Conservation (phyloP, 2,329 filamentous ascomycete species). For the Verticillium nonalfalfae region DNA sequence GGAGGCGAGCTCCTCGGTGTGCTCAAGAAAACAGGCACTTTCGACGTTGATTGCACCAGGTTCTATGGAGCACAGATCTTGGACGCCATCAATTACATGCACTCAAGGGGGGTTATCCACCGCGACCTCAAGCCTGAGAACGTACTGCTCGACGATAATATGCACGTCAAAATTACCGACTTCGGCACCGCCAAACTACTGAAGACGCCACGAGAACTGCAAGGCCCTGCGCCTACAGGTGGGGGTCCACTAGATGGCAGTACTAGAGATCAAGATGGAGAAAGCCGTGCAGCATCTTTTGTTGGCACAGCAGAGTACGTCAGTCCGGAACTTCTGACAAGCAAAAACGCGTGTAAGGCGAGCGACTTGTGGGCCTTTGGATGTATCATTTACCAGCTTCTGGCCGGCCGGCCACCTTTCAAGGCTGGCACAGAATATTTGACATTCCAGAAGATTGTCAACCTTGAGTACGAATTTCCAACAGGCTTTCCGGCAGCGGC, state of each 20-base stretch:
- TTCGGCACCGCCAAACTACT: slow-evolving; percentile 97
- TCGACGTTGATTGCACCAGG: slow-evolving; percentile 87
- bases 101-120: slow-evolving; percentile 91
- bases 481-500: slow-evolving; percentile 80
- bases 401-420: slow-evolving; percentile 94
- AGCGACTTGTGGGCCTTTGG: slow-evolving; percentile 98
- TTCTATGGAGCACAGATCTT: slow-evolving; percentile 97
- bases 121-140: slow-evolving; percentile 97
- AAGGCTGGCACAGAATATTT: slow-evolving; percentile 94
- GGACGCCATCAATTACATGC: slow-evolving; percentile 97
- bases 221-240: slow-evolving; percentile 28
- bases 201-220: slow-evolving; percentile 44
- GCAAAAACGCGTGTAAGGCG: slow-evolving; percentile 95
- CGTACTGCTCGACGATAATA: slow-evolving; percentile 86
- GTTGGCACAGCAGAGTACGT: slow-evolving; percentile 98
- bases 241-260: slow-evolving; percentile 4
- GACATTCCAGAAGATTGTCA: slow-evolving; percentile 97
- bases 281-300: slow-evolving; percentile 82
- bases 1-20: slow-evolving; percentile 89
- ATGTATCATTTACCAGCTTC: slow-evolving; percentile 92
- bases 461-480: slow-evolving; percentile 89
- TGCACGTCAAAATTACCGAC: slow-evolving; percentile 98
- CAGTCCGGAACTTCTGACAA: slow-evolving; percentile 91
- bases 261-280: slow-evolving; percentile 40
- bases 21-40: slow-evolving; percentile 88